These are phyloP conservation scores for Nemania serpens DNA, from an alignment of 2,329 filamentous ascomycete genomes.

Conservation along the genomic window DNA sequence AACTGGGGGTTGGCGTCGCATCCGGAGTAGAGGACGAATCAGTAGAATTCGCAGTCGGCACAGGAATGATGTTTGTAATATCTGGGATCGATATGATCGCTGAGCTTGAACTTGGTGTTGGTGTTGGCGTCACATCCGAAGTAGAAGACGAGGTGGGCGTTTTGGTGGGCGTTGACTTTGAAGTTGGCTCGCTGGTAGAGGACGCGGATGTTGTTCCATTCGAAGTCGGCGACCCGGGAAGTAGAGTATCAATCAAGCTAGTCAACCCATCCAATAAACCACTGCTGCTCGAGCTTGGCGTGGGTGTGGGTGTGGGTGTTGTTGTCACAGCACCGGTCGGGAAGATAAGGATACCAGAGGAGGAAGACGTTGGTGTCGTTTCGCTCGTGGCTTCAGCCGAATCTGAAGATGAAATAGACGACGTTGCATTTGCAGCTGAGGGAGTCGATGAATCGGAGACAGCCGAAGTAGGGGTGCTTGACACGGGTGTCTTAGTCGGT, in stretches of 20 bases:
- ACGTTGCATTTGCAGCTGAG: constrained; percentile 19
- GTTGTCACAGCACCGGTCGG: constrained; percentile 37
- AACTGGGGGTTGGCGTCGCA: not conserved
- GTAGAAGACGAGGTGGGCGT: not conserved
- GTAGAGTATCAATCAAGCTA: constrained; percentile 16
- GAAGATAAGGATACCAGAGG: constrained; percentile 36
- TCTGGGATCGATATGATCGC: not conserved
- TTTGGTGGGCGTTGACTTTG: constrained; percentile 3
- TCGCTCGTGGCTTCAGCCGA: constrained; percentile 10
- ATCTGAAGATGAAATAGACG: constrained; percentile 9
- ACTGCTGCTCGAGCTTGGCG: constrained; percentile 27
- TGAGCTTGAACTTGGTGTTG: not conserved
- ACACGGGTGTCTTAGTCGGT: constrained; percentile 20
- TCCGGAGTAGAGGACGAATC: constrained; percentile 16
- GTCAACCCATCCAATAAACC: constrained; percentile 32
- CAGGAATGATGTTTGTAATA: constrained; percentile 13
- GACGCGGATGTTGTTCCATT: constrained; percentile 13
- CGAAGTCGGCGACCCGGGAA: constrained; percentile 11
- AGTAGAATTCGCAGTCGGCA: constrained; percentile 24
- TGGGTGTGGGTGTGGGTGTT: constrained; percentile 17
- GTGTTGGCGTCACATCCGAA: constrained; percentile 9
- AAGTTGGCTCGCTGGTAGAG: constrained; percentile 3
- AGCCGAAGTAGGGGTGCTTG: constrained; percentile 31
- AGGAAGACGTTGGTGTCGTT: not conserved
- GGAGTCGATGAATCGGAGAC: constrained; percentile 18